Percentiles rank a stretch among this genome's conserved stretches.
phyloP scores from a whole-genome alignment of 2,329 filamentous ascomycete species.

The Sarocladium brachiariae region DNA sequence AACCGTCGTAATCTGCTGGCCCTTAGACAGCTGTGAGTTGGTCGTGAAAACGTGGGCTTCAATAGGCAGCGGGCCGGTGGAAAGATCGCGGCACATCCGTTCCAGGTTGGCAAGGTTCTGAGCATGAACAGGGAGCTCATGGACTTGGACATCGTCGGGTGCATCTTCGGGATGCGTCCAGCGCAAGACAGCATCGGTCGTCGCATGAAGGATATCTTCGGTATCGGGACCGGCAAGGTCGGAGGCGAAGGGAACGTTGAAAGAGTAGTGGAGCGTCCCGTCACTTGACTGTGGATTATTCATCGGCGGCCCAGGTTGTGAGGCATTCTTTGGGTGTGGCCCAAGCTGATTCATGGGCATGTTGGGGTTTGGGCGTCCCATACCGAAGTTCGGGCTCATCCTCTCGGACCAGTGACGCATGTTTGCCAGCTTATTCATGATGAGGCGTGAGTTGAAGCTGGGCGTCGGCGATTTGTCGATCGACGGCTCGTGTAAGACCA shows the following conservation, averaged over 20 bases:
- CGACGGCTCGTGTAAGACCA: conserved; percentile 1
- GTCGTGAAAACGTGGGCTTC: conserved; percentile 81
- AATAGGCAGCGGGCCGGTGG: conserved; percentile 61
- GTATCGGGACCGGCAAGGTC: conserved; percentile 87
- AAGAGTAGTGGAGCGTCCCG: conserved; percentile 81
- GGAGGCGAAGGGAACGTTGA: conserved; percentile 94
- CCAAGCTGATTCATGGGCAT: conserved; percentile 50
- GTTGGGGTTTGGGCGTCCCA: conserved; percentile 51
- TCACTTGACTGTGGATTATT: conserved; percentile 66
- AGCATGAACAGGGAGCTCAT: conserved; percentile 86
- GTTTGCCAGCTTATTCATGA: conserved; percentile 64
- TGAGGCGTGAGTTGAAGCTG: conserved; percentile 30
- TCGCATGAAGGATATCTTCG: conserved; percentile 92
- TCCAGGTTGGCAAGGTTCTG: conserved; percentile 77
- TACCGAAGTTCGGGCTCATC: conserved; percentile 62
- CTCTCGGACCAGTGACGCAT: conserved; percentile 67
- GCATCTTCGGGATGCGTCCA: conserved; percentile 92
- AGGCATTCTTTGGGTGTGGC: conserved; percentile 49
- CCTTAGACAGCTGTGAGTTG: conserved; percentile 64
- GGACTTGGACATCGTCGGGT: conserved; percentile 73
- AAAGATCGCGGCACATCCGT: conserved; percentile 75
- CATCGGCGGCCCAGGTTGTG: conserved; percentile 47
- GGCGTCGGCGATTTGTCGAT: conserved; percentile 6
- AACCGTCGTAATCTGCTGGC: conserved; percentile 72
- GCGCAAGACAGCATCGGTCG: conserved; percentile 74